Conservation (phyloP, 352 stramenopile genomes). For the Globisporangium cystogenes region DNA sequence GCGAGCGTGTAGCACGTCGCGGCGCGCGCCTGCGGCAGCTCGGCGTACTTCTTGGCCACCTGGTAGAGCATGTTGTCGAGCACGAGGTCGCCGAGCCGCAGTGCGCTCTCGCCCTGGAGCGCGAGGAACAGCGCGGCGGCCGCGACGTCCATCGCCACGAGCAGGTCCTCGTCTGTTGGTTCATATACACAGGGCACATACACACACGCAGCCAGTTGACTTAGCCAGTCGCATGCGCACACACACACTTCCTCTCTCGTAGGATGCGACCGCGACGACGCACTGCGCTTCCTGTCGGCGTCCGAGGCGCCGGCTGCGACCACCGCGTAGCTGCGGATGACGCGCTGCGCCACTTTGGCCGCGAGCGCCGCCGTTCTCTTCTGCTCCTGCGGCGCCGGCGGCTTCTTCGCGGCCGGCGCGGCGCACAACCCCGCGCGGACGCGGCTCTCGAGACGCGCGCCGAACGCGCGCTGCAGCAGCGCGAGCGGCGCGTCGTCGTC, state of each 20-base stretch:
- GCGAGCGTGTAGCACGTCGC: slow-evolving; percentile 32
- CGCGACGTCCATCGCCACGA: slow-evolving; percentile 44
- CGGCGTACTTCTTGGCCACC: slow-evolving; percentile 64
- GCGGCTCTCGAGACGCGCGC: slow-evolving; percentile 9
- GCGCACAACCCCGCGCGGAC: slow-evolving; percentile 6
- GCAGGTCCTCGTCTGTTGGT: slow-evolving; percentile 22
- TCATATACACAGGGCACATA: no score
- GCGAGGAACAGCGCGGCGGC: slow-evolving; percentile 47
- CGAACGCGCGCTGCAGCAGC: slow-evolving; percentile 7
- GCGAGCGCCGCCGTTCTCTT: slow-evolving; percentile 35
- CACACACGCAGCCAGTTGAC: background rate
- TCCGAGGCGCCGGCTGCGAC: slow-evolving; percentile 2
- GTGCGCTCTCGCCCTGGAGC: slow-evolving; percentile 31
- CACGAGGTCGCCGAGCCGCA: slow-evolving; percentile 53
- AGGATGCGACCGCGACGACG: slow-evolving; percentile 3
- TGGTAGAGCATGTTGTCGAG: slow-evolving; percentile 80
- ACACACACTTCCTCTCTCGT: background rate
- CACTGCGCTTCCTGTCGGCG: slow-evolving; percentile 14
- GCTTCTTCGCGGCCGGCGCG: background rate
- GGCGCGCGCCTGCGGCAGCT: slow-evolving; percentile 34
- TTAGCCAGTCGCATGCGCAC: background rate
- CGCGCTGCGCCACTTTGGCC: slow-evolving; percentile 53
- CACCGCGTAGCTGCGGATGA: slow-evolving; percentile 52
- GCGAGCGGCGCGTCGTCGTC: background rate
- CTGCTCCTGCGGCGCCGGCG: slow-evolving; percentile 1